Evolutionary conservation across 345 rosid genomes (phyloP), one percentile per base, ranked within the genome.

Genomic region (Populus tremula): DNA sequence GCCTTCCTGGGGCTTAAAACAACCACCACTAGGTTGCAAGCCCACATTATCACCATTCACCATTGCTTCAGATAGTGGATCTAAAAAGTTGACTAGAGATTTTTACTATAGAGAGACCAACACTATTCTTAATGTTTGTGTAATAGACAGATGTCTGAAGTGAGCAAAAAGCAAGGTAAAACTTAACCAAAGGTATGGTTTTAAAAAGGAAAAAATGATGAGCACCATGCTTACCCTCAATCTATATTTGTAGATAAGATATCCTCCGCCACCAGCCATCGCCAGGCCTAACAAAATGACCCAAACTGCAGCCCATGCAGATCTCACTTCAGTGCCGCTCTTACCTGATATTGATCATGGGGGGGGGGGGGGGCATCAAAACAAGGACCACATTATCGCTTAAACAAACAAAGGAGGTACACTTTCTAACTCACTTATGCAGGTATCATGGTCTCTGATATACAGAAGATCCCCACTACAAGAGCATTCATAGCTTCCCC

Each of bases 231-330:
- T 84, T 92, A 94, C 98, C 93, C 98, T 88, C 78, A 94, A 76
- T 77, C 94, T 88, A 81, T 94, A 87, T 82, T 92, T 94, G 91
- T 95, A 95, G 76, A 95, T 80, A 20, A 95, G 91, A 87, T 93
- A 95, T 3, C 89, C 98, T 6, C 99, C 99, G 67, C 85, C 92
- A 77, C 82, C 96, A 75, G 91, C 93, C 89, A 95, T 85, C 29
- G 86, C 92, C 86, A 95, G 78, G 82, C 94, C 96, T 43, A 95
- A 82, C 78, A 90, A 77, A 35, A 93, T 93, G 84, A 95, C 87
- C 98, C 98, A 93, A 76, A 95, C 87, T 20, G 96, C 99, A 67
- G 93, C 82, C 99, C 98, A 95, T 9, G 97, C 92, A 73, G 99
- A 95, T 84, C 74, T 91, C 72, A 82, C 96, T 86, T 91, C 91